A percentile compares a stretch with the other conserved stretches of the same genome.
Evolutionary conservation across 2,329 filamentous ascomycete species (phyloP).

Genomic region (Aspergillus uvarum): DNA sequence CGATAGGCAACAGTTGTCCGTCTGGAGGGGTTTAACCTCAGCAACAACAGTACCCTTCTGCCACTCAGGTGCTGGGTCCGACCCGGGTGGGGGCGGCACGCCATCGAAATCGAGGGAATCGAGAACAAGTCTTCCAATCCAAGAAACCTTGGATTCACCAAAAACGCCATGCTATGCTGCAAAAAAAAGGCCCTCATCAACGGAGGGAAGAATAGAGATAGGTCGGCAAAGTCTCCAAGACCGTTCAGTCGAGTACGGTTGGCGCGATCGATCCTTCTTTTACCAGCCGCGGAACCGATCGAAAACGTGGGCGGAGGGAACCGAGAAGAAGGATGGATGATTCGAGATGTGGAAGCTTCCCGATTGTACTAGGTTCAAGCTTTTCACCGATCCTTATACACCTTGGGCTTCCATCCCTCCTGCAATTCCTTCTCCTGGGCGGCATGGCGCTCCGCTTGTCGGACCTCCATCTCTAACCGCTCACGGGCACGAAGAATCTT

Average conservation of each 20-base stretch:
- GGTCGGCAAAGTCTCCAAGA: constrained; percentile 4
- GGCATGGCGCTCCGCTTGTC: constrained; percentile 67
- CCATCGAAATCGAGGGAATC: constrained; percentile 5
- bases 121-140: constrained; percentile 24
- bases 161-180: constrained; percentile 45
- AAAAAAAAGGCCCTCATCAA: constrained; percentile 11
- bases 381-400: constrained; percentile 78
- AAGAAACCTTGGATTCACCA: constrained; percentile 25
- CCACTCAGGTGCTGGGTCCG: neutral
- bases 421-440: constrained; percentile 74
- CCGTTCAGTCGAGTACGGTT: neutral
- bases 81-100: neutral
- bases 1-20: neutral
- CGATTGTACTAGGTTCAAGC: neutral
- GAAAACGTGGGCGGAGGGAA: neutral
- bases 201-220: constrained; percentile 13
- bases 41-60: neutral
- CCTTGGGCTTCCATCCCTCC: constrained; percentile 90
- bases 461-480: constrained; percentile 82
- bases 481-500: constrained; percentile 91
- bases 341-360: neutral
- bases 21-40: neutral
- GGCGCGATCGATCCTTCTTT: neutral
- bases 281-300: neutral
- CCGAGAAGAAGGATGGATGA: neutral